Evolutionary conservation across 148 eudicot species (phyloP), one percentile per base, ranked within the genome.

Genomic region (Talinum fruticosum): DNA sequence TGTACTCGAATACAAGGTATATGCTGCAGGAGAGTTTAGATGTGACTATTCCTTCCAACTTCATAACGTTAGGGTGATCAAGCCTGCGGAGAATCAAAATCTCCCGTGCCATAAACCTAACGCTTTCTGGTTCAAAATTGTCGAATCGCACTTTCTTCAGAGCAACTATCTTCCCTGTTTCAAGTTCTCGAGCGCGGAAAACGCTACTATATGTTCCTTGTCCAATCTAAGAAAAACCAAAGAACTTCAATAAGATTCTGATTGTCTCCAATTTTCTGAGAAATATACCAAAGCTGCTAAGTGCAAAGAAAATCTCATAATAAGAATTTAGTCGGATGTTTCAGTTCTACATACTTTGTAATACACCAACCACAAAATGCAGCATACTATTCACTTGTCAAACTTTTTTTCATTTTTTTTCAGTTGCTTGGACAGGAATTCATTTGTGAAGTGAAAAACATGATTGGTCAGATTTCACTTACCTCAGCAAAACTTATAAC

Each of bases 141-240:
- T 94, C 97, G 30, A 94, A 92, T 15, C 98, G 86, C 6, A 94
- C 98, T 82, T 94, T 94, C 88, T 94, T 94, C 79, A 94, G 65
- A 65, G 98, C 97, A 66, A 94, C 97, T 75, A 89, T 94, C 85
- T 82, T 90, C 72, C 97, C 98, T 0, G 84, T 84, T 77, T 86
- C 90, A 32, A 89, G 78, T 24, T 94, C 90, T 37, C 92, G 89
- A 45, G 93, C 98, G 35, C 97, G 87, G 74, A 90, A 92, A 51
- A 94, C 97, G 16, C 89, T 90, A 83, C 97, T 94, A 64, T 94
- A 94, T 75, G 98, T 94, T 38, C 97, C 98, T 74, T 89, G 95
- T 69, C 97, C 98, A 76, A 94, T 89, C 98, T 94, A 79, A 38
- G 21, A 1, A 62, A 35, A 78, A 66, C 64, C 4, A 61, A 18